Percentiles rank a stretch among this genome's conserved stretches.
phyloP scores from a whole-genome alignment of 2,329 filamentous ascomycete genomes.

The Aspergillus sp. region DNA sequence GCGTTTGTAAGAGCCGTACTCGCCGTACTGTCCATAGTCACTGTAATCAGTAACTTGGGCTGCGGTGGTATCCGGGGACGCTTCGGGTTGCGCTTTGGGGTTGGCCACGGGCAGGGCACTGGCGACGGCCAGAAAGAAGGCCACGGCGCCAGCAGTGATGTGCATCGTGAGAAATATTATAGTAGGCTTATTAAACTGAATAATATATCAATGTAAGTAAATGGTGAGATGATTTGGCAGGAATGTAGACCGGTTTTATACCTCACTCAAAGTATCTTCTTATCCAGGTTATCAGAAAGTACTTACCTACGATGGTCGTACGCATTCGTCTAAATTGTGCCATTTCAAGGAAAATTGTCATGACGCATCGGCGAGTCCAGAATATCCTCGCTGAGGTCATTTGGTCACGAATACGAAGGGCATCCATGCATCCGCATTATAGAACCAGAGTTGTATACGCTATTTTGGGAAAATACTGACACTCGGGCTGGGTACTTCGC shows the following conservation, averaged over 20 bases:
- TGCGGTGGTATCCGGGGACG: conserved; percentile 7
- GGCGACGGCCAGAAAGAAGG: not conserved
- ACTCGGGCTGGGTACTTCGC: too few species aligned
- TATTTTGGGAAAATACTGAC: too few species aligned
- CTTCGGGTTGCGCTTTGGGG: conserved; percentile 10
- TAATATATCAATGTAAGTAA: not conserved
- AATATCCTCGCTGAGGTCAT: not conserved
- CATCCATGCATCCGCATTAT: not conserved
- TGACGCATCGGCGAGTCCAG: not conserved
- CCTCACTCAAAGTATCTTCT: too few species aligned
- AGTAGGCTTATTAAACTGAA: not conserved
- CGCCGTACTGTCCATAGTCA: conserved; percentile 8
- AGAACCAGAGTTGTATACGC: not conserved
- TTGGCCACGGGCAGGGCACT: not conserved
- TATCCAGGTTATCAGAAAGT: too few species aligned
- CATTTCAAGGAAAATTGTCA: too few species aligned
- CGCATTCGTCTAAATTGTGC: too few species aligned
- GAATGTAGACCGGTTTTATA: too few species aligned
- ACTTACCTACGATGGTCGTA: too few species aligned
- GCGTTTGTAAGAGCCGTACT: conserved; percentile 1
- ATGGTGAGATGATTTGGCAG: not conserved
- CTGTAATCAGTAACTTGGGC: conserved; percentile 7
- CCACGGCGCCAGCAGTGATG: not conserved
- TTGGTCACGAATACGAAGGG: not conserved
- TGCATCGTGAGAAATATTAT: not conserved